phyloP scores from a whole-genome alignment of 2,329 filamentous ascomycete genomes.

The Catunica adiposa region DNA sequence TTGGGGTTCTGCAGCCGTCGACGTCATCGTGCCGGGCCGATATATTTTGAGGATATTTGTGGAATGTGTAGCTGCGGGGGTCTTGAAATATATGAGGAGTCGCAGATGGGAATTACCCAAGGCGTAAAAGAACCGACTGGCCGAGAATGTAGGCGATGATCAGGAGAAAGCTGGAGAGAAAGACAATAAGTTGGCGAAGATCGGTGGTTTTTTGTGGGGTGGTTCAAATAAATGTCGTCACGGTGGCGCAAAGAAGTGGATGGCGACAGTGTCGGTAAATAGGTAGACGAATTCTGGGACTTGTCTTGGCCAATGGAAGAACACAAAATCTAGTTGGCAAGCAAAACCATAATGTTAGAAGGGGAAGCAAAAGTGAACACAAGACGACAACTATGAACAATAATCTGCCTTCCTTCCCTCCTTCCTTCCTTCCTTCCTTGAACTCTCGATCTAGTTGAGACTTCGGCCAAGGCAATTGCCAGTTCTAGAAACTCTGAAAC shows the following conservation, averaged over 20 bases:
- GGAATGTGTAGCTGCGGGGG: neutral
- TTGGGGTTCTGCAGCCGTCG: slow-evolving; percentile 6
- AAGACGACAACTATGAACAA: neutral
- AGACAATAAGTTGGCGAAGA: neutral
- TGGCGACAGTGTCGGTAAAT: neutral
- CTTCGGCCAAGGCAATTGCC: too few relatives aligned
- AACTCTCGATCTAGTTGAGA: too few relatives aligned
- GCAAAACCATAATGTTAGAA: neutral
- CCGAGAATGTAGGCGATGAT: too few relatives aligned
- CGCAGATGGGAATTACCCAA: neutral
- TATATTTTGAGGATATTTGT: neutral
- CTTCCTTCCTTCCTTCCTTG: too few relatives aligned
- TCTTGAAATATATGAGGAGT: neutral
- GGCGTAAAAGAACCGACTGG: too few relatives aligned
- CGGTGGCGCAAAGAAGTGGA: neutral
- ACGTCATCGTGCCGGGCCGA: slow-evolving; percentile 2
- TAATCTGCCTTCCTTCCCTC: too few relatives aligned
- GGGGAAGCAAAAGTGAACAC: neutral
- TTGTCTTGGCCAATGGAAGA: too few relatives aligned
- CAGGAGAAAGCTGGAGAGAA: too few relatives aligned
- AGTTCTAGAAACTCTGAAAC: neutral
- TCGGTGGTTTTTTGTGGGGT: neutral
- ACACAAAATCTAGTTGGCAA: neutral
- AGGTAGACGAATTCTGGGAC: neutral
- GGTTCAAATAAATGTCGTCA: neutral